Conservation (phyloP, 1,284 basidiomycete species). For the Pseudomicrostroma phylloplanum region DNA sequence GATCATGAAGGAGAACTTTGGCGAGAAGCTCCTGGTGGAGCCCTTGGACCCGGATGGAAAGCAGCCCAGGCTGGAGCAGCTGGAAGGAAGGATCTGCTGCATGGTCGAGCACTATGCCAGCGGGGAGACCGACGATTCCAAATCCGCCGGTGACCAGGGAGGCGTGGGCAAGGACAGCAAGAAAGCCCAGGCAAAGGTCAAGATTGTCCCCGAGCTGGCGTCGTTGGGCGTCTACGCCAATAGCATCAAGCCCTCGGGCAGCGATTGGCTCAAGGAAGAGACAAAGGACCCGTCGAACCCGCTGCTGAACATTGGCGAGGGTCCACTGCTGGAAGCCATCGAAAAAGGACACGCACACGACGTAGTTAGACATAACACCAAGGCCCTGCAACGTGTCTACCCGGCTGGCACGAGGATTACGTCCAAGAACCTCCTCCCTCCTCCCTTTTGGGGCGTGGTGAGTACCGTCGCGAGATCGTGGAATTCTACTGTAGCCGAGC, state of each 20-base stretch:
- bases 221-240: conserved; percentile 42
- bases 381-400: conserved; percentile 59
- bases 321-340: conserved; percentile 54
- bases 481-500: too few relatives aligned
- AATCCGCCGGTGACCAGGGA: background rate
- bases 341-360: conserved; percentile 42
- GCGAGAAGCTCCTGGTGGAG: conserved; percentile 54
- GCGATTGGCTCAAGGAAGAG: conserved; percentile 35
- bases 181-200: conserved; percentile 6
- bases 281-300: conserved; percentile 50
- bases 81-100: conserved; percentile 59
- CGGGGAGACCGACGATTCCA: conserved; percentile 5
- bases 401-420: conserved; percentile 60
- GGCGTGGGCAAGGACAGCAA: conserved; percentile 15
- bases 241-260: conserved; percentile 34
- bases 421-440: conserved; percentile 34
- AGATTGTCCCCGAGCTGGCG: conserved; percentile 41
- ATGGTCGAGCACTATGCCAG: conserved; percentile 55
- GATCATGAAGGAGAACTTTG: conserved; percentile 60
- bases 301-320: conserved; percentile 61
- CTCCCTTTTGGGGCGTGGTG: conserved; percentile 58
- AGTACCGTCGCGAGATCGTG: too few relatives aligned
- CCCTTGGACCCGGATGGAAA: conserved; percentile 44
- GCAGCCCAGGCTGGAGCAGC: conserved; percentile 55
- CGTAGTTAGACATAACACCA: conserved; percentile 52